These are phyloP conservation scores for Aureobasidium vineae DNA, from an alignment of 2,329 filamentous ascomycete species.

Conservation along the genomic window DNA sequence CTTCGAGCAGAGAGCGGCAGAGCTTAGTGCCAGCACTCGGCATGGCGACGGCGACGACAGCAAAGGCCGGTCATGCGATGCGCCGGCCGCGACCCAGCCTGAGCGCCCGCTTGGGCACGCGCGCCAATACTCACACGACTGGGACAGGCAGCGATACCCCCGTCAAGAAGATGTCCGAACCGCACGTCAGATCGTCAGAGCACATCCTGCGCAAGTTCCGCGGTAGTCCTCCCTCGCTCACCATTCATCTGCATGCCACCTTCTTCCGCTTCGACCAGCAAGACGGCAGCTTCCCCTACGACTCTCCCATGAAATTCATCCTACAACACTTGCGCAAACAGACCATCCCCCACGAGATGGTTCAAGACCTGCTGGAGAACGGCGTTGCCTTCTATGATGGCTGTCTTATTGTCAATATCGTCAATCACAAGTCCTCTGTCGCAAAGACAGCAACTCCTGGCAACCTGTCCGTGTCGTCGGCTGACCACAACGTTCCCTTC, in stretches of 20 bases:
- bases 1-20: neutral
- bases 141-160: constrained; percentile 30
- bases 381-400: constrained; percentile 86
- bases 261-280: constrained; percentile 94
- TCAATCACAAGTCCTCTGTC: constrained; percentile 75
- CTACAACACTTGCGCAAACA: constrained; percentile 73
- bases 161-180: constrained; percentile 36
- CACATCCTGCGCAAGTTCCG: constrained; percentile 83
- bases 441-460: constrained; percentile 50
- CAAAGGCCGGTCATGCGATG: constrained; percentile 43
- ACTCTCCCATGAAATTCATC: constrained; percentile 81
- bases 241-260: constrained; percentile 78
- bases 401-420: constrained; percentile 90
- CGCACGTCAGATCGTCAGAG: constrained; percentile 63
- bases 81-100: constrained; percentile 44
- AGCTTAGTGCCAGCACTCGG: neutral
- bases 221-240: constrained; percentile 72
- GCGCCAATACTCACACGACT: constrained; percentile 32
- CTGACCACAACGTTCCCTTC: constrained; percentile 62
- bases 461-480: constrained; percentile 52
- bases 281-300: constrained; percentile 87
- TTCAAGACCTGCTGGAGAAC: constrained; percentile 70
- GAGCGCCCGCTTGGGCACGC: constrained; percentile 23
- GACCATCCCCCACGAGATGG: constrained; percentile 84
- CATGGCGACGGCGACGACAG: constrained; percentile 39